Percentiles rank a stretch among this genome's conserved stretches.
These are phyloP conservation scores for Aspergillus homomorphus DNA, from an alignment of 495 filamentous ascomycete species.

Conservation along the genomic window DNA sequence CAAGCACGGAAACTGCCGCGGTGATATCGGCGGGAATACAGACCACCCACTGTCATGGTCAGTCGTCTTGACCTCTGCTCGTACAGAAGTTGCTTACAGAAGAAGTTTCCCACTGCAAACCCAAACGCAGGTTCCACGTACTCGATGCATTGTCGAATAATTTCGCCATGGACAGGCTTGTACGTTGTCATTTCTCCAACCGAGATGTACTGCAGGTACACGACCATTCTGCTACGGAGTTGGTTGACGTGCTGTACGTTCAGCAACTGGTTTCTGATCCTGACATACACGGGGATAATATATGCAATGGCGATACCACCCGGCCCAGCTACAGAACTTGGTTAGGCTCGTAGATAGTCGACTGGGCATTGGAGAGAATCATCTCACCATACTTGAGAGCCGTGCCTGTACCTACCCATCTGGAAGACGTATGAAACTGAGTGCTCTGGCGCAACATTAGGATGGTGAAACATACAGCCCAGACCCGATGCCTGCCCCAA, in stretches of 20 bases:
- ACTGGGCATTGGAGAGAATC: not conserved
- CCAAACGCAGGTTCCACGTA: conserved; percentile 31
- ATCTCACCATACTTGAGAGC: conserved; percentile 27
- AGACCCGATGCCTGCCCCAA: conserved; percentile 31
- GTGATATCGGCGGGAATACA: conserved; percentile 33
- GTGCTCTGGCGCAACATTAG: not conserved
- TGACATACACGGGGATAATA: conserved; percentile 27
- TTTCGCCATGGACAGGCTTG: conserved; percentile 30
- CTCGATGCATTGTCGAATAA: conserved; percentile 31
- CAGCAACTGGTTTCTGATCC: not conserved
- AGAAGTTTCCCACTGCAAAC: conserved; percentile 32
- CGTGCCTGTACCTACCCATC: conserved; percentile 28
- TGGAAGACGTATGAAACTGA: not conserved
- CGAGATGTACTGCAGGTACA: conserved; percentile 28
- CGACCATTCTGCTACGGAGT: conserved; percentile 18
- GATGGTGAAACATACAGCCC: conserved; percentile 12
- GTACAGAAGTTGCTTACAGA: conserved; percentile 12
- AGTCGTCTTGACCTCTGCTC: not conserved
- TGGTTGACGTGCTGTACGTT: not conserved
- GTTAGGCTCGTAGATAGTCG: not conserved
- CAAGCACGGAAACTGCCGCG: conserved; percentile 26
- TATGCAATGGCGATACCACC: conserved; percentile 27
- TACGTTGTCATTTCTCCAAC: conserved; percentile 33
- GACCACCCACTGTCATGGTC: conserved; percentile 26
- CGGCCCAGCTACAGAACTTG: conserved; percentile 23